phyloP scores from a whole-genome alignment of 2,329 filamentous ascomycete species.

The Calonectria naviculata region DNA sequence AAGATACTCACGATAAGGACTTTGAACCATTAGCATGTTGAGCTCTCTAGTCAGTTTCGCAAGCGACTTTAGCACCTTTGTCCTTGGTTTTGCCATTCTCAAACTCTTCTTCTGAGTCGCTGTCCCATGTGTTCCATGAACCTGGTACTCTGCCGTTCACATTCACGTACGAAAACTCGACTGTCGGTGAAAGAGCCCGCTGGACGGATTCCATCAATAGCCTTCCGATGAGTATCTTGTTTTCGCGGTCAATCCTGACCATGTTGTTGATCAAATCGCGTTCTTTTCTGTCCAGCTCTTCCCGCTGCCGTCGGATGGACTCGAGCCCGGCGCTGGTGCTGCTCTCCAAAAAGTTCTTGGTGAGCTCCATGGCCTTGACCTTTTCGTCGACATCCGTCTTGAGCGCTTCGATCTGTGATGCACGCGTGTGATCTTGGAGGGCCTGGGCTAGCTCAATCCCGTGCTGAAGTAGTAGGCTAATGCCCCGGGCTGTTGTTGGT shows the following conservation, averaged over 20 bases:
- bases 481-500: neutral
- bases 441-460: neutral
- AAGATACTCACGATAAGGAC: neutral
- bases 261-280: neutral
- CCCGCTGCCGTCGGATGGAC: neutral
- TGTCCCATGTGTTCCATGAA: neutral
- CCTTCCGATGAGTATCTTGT: neutral
- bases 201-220: neutral
- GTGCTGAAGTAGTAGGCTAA: conserved; percentile 1
- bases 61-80: neutral
- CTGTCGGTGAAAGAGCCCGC: neutral
- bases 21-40: conserved; percentile 1
- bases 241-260: neutral
- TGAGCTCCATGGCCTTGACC: conserved; percentile 5
- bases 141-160: neutral
- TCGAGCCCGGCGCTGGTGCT: neutral
- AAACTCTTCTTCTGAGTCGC: neutral
- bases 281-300: conserved; percentile 3
- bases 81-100: neutral
- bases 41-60: neutral
- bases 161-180: neutral
- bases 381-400: neutral
- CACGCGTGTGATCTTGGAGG: neutral
- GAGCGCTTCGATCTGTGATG: neutral
- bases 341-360: conserved; percentile 8